Conservation (phyloP, 495 filamentous ascomycete genomes). For the Penicillium atrosanguineum region DNA sequence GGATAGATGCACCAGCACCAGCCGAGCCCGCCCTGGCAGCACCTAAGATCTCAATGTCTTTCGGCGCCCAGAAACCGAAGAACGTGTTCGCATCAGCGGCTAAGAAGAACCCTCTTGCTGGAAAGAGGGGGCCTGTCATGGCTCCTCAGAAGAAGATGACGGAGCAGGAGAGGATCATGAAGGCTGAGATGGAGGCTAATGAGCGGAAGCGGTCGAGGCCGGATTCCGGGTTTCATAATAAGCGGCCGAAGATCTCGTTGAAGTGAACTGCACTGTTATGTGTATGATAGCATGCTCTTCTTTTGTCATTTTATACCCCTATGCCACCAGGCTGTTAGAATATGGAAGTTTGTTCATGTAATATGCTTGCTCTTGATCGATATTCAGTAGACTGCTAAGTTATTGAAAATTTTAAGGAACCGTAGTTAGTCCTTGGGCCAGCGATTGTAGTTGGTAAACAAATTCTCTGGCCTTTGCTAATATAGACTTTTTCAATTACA, state of each 20-base stretch:
- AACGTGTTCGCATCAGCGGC: slow-evolving; percentile 72
- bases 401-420: too few relatives aligned
- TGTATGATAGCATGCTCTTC: too few relatives aligned
- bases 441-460: too few relatives aligned
- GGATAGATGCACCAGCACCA: slow-evolving; percentile 20
- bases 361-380: too few relatives aligned
- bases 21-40: slow-evolving; percentile 24
- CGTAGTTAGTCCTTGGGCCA: too few relatives aligned
- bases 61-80: slow-evolving; percentile 62
- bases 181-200: slow-evolving; percentile 68
- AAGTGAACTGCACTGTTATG: not conserved
- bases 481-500: too few relatives aligned
- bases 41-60: slow-evolving; percentile 57
- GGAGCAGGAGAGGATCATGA: slow-evolving; percentile 90
- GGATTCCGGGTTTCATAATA: slow-evolving; percentile 32
- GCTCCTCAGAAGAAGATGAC: slow-evolving; percentile 74
- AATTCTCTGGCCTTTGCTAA: too few relatives aligned
- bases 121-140: slow-evolving; percentile 59
- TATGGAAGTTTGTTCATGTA: too few relatives aligned
- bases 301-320: too few relatives aligned
- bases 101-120: slow-evolving; percentile 63
- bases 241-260: slow-evolving; percentile 29
- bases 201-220: slow-evolving; percentile 60
- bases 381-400: too few relatives aligned
- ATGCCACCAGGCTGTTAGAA: too few relatives aligned